Percentiles rank a stretch among this genome's conserved stretches.
These are phyloP conservation scores for Talaromyces stipitatus DNA, from an alignment of 495 filamentous ascomycete genomes.

Conservation along the genomic window DNA sequence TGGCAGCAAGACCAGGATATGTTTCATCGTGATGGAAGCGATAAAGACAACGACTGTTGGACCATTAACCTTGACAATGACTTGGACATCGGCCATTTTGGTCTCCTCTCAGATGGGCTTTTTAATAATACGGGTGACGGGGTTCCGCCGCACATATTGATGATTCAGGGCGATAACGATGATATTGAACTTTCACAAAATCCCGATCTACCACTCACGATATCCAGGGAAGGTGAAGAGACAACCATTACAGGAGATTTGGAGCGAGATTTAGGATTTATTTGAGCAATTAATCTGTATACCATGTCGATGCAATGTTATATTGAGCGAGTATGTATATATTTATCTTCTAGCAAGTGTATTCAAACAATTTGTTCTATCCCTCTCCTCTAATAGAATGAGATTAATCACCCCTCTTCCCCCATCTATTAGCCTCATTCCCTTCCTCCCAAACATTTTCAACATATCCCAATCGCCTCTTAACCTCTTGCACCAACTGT, in stretches of 20 bases:
- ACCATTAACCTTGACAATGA: not conserved
- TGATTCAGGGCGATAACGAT: not conserved
- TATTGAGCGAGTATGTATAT: not conserved
- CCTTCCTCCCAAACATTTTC: slow-evolving; percentile 78
- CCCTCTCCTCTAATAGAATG: not conserved
- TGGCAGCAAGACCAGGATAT: not conserved
- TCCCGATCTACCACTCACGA: slow-evolving; percentile 12
- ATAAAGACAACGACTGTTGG: not conserved
- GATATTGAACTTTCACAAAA: not conserved
- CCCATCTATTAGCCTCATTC: slow-evolving; percentile 80
- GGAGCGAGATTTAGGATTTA: slow-evolving; percentile 32
- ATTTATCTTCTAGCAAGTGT: not conserved
- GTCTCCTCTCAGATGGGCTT: too few relatives aligned
- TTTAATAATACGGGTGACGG: not conserved
- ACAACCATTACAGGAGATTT: slow-evolving; percentile 34
- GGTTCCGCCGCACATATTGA: not conserved
- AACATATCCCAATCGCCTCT: slow-evolving; percentile 73
- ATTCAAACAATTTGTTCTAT: not conserved
- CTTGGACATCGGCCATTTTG: too few relatives aligned
- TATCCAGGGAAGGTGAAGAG: slow-evolving; percentile 2
- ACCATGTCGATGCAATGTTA: not conserved
- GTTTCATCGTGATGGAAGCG: not conserved
- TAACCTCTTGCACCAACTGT: slow-evolving; percentile 71
- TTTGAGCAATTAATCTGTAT: not conserved
- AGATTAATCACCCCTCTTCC: slow-evolving; percentile 17